A percentile compares a stretch with the other conserved stretches of the same genome.
These are phyloP conservation scores for Saccharomyces jurei DNA, from an alignment of 805 yeast species.

Conservation along the genomic window DNA sequence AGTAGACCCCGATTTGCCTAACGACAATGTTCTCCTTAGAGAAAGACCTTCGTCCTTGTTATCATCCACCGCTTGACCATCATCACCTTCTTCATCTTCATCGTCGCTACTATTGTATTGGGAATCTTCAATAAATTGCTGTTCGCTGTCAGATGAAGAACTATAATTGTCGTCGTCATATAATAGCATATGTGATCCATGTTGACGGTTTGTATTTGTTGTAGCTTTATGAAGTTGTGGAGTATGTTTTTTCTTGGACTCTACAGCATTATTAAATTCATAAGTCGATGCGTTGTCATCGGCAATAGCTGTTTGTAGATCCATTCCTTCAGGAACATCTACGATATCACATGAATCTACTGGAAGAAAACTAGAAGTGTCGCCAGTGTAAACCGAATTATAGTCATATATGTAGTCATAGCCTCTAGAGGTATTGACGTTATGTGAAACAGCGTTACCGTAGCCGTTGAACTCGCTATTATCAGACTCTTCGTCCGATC, in stretches of 20 bases:
- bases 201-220: neutral
- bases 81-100: conserved; percentile 5
- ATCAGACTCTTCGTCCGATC: conserved; percentile 51
- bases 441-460: conserved; percentile 57
- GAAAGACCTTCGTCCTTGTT: conserved; percentile 10
- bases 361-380: conserved; percentile 32
- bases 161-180: conserved; percentile 22
- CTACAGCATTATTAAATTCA: conserved; percentile 8
- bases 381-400: conserved; percentile 62
- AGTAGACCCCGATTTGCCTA: conserved; percentile 20
- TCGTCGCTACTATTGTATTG: conserved; percentile 16
- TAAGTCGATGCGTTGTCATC: conserved; percentile 14
- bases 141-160: conserved; percentile 19
- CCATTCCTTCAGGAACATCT: conserved; percentile 31
- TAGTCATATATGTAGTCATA: conserved; percentile 74
- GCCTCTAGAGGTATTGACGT: conserved; percentile 63
- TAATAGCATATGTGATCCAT: conserved; percentile 2
- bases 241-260: neutral
- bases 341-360: conserved; percentile 30
- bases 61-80: conserved; percentile 4
- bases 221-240: neutral
- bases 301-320: conserved; percentile 27
- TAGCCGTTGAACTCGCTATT: conserved; percentile 34
- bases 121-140: conserved; percentile 24
- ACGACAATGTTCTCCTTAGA: conserved; percentile 22